A percentile compares a stretch with the other conserved stretches of the same genome.
Conservation (phyloP, 306 rosid genomes). For the Herpetospermum pedunculosum region DNA sequence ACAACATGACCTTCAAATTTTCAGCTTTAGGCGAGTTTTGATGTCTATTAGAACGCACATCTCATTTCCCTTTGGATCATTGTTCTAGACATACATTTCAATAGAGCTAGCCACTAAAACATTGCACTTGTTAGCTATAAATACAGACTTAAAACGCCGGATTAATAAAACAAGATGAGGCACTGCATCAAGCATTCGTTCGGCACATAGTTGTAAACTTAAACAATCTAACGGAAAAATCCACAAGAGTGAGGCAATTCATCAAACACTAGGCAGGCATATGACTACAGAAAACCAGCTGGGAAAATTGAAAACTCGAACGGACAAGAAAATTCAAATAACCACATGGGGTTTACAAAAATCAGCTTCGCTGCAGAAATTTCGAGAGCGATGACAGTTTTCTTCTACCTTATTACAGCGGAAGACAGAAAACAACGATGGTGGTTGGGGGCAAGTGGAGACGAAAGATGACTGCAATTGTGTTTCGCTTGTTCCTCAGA, state of each 20-base stretch:
- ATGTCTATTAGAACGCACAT: neutral
- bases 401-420: neutral
- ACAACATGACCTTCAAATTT: neutral
- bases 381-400: neutral
- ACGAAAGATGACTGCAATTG: neutral
- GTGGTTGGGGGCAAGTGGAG: neutral
- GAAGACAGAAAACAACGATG: neutral
- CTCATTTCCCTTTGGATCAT: neutral
- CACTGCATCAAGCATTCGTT: neutral
- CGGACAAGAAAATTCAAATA: neutral
- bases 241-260: neutral
- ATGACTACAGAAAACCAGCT: neutral
- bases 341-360: neutral
- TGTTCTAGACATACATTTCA: neutral
- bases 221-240: neutral
- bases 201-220: neutral
- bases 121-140: neutral
- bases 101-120: neutral
- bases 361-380: neutral
- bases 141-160: neutral
- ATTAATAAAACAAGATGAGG: neutral
- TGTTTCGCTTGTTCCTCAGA: neutral
- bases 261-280: neutral
- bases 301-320: neutral
- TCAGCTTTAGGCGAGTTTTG: neutral